A percentile compares a stretch with the other conserved stretches of the same genome.
phyloP scores from a whole-genome alignment of 208 protist species.

The Leishmania martiniquensis region DNA sequence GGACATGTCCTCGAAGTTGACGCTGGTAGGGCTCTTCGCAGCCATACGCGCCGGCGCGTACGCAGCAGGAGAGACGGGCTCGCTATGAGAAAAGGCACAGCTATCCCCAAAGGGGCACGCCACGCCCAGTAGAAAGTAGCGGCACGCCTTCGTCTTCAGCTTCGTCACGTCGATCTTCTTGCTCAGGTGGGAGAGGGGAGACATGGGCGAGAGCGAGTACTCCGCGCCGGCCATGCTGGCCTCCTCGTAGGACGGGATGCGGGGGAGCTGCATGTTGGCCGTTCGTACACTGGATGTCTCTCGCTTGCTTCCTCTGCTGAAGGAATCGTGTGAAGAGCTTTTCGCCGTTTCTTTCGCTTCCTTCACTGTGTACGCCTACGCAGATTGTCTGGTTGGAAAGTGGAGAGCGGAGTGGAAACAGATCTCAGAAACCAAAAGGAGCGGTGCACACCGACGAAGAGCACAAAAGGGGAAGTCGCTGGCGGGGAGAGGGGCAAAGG shows the following conservation, averaged over 20 bases:
- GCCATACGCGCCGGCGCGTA: conserved; percentile 10
- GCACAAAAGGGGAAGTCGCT: no score
- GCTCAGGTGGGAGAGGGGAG: conserved; percentile 21
- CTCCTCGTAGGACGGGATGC: conserved; percentile 42
- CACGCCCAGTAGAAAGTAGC: conserved; percentile 72
- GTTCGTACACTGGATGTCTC: background rate
- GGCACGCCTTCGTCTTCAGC: conserved; percentile 89
- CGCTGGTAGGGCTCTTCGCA: conserved; percentile 20
- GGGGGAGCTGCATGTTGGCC: conserved; percentile 21
- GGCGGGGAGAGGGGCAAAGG: background rate
- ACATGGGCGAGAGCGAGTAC: conserved; percentile 33
- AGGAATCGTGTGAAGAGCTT: background rate
- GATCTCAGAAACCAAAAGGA: no score
- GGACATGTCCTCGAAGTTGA: conserved; percentile 32
- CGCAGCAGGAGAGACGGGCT: conserved; percentile 31
- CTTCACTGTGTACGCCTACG: no score
- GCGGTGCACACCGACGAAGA: no score
- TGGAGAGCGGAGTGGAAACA: no score
- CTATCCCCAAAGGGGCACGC: conserved; percentile 80
- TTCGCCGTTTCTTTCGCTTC: background rate
- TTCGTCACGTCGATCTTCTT: conserved; percentile 84
- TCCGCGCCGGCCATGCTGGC: conserved; percentile 33
- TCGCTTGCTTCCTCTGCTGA: background rate
- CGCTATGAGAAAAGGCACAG: conserved; percentile 90
- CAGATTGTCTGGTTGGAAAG: no score